Percentiles rank a stretch among this genome's conserved stretches.
phyloP scores from a whole-genome alignment of 345 rosid genomes.

The Fremontodendron californicum region DNA sequence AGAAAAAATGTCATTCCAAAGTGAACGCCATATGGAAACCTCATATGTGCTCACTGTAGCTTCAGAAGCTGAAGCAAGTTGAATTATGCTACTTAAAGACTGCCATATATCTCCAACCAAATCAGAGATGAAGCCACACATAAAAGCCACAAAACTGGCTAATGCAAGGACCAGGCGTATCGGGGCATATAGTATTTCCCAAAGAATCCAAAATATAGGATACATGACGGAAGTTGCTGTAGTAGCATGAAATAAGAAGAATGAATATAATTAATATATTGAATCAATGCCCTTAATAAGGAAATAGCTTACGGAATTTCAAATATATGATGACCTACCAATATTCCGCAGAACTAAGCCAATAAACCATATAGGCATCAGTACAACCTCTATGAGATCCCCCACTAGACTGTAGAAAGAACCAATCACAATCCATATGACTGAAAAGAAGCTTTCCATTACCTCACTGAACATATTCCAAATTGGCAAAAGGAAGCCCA shows the following conservation, averaged over 20 bases:
- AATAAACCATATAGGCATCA: conserved; percentile 59
- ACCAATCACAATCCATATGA: conserved; percentile 43
- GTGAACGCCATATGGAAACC: conserved; percentile 87
- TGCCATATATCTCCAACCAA: conserved; percentile 54
- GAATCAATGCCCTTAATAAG: background rate
- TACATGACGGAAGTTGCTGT: conserved; percentile 57
- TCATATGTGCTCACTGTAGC: conserved; percentile 53
- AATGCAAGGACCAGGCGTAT: conserved; percentile 54
- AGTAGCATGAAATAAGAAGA: conserved; percentile 14
- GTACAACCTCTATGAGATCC: conserved; percentile 48
- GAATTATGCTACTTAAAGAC: conserved; percentile 49
- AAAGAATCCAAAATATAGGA: conserved; percentile 59
- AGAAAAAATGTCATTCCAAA: conserved; percentile 98
- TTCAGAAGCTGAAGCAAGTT: conserved; percentile 61
- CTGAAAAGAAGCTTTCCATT: conserved; percentile 46
- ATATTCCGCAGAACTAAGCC: conserved; percentile 50
- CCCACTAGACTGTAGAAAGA: conserved; percentile 47
- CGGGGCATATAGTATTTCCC: conserved; percentile 75
- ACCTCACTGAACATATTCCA: conserved; percentile 57
- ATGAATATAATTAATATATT: conserved; percentile 9
- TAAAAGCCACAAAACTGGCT: conserved; percentile 40
- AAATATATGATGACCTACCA: conserved; percentile 43
- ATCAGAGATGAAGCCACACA: conserved; percentile 42
- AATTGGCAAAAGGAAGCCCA: conserved; percentile 51
- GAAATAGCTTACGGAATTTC: background rate